These are phyloP conservation scores for Venturia carpophila DNA, from an alignment of 2,329 filamentous ascomycete genomes.

Conservation along the genomic window DNA sequence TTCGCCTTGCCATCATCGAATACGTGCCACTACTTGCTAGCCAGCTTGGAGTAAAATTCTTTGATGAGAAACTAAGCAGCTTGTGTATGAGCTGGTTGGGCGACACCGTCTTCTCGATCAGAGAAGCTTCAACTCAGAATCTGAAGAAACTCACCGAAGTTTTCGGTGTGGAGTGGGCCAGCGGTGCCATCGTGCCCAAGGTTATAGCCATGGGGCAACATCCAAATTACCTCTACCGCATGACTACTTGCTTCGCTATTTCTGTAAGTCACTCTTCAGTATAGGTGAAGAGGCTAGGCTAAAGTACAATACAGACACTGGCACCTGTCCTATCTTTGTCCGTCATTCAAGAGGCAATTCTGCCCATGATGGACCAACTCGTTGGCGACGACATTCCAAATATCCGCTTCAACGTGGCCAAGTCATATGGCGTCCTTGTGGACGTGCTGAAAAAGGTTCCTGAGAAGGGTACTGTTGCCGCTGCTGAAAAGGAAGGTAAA, in stretches of 20 bases:
- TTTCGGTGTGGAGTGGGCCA: slow-evolving; percentile 96
- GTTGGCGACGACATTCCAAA: slow-evolving; percentile 94
- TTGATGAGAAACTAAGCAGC: slow-evolving; percentile 91
- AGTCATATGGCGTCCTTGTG: slow-evolving; percentile 88
- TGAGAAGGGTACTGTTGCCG: slow-evolving; percentile 75
- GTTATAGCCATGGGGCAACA: slow-evolving; percentile 98
- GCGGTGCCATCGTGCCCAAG: slow-evolving; percentile 94
- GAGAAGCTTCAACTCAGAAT: slow-evolving; percentile 94
- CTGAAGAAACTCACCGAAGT: slow-evolving; percentile 98
- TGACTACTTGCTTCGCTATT: slow-evolving; percentile 99
- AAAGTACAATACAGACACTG: slow-evolving; percentile 58
- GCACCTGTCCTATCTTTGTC: slow-evolving; percentile 87
- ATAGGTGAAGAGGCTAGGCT: slow-evolving; percentile 25
- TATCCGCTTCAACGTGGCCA: slow-evolving; percentile 98
- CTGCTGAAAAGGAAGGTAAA: slow-evolving; percentile 69
- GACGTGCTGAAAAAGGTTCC: slow-evolving; percentile 87
- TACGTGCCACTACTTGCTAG: slow-evolving; percentile 95
- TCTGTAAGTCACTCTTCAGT: slow-evolving; percentile 58
- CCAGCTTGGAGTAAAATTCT: slow-evolving; percentile 94
- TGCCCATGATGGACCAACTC: slow-evolving; percentile 93
- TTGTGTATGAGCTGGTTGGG: slow-evolving; percentile 98
- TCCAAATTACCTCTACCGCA: slow-evolving; percentile 97
- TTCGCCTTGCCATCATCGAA: slow-evolving; percentile 96
- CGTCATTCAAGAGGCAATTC: slow-evolving; percentile 85
- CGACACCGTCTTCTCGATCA: slow-evolving; percentile 96